Base-by-base conservation (phyloP, 2,329 filamentous ascomycete species). In the Cytospora schulzeri region DNA sequence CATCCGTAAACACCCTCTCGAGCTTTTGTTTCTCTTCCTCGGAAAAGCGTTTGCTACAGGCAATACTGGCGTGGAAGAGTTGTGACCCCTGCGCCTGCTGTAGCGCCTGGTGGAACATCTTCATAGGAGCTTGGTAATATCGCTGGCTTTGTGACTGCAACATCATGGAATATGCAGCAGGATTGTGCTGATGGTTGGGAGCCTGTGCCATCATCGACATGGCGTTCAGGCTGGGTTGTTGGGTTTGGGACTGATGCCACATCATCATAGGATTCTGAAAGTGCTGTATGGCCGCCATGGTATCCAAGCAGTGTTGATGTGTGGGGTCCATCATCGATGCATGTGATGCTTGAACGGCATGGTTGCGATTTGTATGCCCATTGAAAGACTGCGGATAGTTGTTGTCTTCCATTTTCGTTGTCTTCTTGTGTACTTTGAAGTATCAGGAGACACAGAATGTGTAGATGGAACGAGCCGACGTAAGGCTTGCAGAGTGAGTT, bases 11-110 rank as follows among this genome's bases (percentile, higher is more conserved):
- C 54, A 67, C 65, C n/a, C 59, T 67, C 51, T 67, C 65, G 26
- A 67, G 62, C 48, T 67, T 67, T 19, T 62, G 62, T 35, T 67
- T 67, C 50, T 67, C 65, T 19, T 67, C 65, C 41, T 67, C 65
- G 31, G 65, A 67, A 7, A 67, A 67, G 24, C 65, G 62, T 55
- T 67, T 67, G 62, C 65, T 67, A 38, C 65, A 65, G n/a, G 62
- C 62, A 29, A 67, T 54, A 17, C 62, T 56, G 41, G 65, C 62
- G 35, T 65, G 62, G 38, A 65, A 67, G 55, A 62, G 60, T 52
- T 67, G 65, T 9, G 65, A 57, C 6, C 35, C 60, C 24, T 64
- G 62, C 19, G 57, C 35, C 24, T 66, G 58, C 24, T 66, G 65
- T 62, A 65, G 45, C 14, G 58, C 58, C 22, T 63, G 57, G 22